phyloP scores from a whole-genome alignment of 805 yeast species.

The Schizosaccharomyces osmophilus region DNA sequence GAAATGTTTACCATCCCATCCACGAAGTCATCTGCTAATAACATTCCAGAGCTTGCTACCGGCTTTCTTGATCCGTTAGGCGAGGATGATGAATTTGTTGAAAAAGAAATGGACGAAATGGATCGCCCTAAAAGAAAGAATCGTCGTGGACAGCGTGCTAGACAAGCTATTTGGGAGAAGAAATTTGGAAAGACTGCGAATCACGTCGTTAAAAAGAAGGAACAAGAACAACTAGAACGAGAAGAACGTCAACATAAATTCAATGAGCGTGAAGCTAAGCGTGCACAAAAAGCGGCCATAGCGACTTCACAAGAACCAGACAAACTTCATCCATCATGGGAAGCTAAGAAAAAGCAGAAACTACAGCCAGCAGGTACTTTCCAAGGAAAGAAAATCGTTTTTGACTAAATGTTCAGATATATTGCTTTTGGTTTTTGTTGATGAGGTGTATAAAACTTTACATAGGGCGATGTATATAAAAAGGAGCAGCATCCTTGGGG shows the following conservation, averaged over 20 bases:
- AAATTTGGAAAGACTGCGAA: constrained; percentile 69
- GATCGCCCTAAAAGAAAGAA: constrained; percentile 33
- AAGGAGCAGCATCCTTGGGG: too few relatives aligned
- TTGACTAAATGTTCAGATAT: constrained; percentile 21
- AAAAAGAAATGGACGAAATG: constrained; percentile 15
- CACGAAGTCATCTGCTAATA: not conserved
- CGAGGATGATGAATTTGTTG: constrained; percentile 7
- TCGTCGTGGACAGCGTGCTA: constrained; percentile 89
- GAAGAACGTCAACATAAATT: constrained; percentile 46
- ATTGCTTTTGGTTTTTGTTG: not conserved
- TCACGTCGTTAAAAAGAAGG: constrained; percentile 42
- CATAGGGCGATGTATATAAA: too few relatives aligned
- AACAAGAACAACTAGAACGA: constrained; percentile 32
- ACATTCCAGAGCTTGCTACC: not conserved
- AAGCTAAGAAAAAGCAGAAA: constrained; percentile 49
- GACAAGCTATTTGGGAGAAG: constrained; percentile 88
- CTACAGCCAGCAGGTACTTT: constrained; percentile 33
- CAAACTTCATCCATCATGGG: constrained; percentile 87
- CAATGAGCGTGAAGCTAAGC: constrained; percentile 3
- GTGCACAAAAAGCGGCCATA: not conserved
- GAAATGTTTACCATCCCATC: not conserved
- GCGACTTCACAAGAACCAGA: not conserved
- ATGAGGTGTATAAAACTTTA: too few relatives aligned
- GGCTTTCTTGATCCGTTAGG: not conserved
- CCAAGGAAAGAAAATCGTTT: constrained; percentile 62